Evolutionary conservation across 345 rosid genomes (phyloP), one percentile per base, ranked within the genome.

Genomic region (Pseudoturritis turrita): DNA sequence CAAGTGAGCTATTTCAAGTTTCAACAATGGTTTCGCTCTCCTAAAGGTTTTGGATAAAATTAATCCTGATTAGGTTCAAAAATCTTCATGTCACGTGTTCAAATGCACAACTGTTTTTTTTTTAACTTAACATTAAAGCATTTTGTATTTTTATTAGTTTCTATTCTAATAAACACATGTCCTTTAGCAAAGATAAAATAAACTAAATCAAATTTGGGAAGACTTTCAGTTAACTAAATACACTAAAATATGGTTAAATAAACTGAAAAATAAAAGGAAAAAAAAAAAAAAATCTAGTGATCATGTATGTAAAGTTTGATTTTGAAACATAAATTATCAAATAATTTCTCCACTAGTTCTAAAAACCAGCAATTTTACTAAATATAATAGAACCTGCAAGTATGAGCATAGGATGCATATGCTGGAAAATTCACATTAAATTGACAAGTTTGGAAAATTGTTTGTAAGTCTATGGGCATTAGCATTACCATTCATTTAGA

Each of bases 11-110:
- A 54, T 29, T 41, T 43, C 43, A 22, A 31, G n/a, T n/a, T n/a
- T n/a, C n/a, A n/a, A n/a, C 52, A 43, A 21, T 14, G 7, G 18
- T 33, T 44, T 43, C 19, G 10, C 28, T 54, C 12, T 21, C 44
- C 14, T 21, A 4, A 22, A 15, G 6, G 44, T 17, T 29, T 12
- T 21, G 36, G 44, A 12, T 45, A 11, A 21, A 14, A 33, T 33
- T 44, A 45, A 22, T 14, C 18, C 22, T 33, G 65, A 35, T 57
- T 45, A 28, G 10, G 53, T 41, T 28, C 6, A 26, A 68, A n/a
- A 44, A 45, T n/a, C 55, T 57, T 45, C 25, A 19, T 54, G 62
- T 54, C 53, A 68, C 72, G 45, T 57, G 65, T 14, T 55, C 45
- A 29, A 54, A 55, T 56, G 54, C 33, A 45, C 65, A 57, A 10